These are phyloP conservation scores for Metschnikowia dekortorum DNA, from an alignment of 805 yeast species.

Conservation along the genomic window DNA sequence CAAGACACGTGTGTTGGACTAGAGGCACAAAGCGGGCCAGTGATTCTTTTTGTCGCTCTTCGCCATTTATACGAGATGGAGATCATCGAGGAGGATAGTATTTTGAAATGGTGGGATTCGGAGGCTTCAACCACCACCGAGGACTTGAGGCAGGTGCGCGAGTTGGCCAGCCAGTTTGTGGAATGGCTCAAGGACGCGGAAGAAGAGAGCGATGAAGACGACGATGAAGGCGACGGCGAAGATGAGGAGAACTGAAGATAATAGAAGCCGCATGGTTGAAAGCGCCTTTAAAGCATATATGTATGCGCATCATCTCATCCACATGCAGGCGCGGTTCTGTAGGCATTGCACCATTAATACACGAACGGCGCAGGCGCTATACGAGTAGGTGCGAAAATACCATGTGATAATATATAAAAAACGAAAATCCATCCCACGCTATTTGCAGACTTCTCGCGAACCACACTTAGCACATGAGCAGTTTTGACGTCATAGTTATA, in stretches of 20 bases:
- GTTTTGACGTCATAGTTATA: conserved; percentile 71
- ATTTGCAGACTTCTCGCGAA: not conserved
- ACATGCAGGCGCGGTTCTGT: conserved; percentile 1
- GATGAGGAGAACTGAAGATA: not conserved
- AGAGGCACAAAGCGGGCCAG: conserved; percentile 41
- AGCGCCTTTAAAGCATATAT: not conserved
- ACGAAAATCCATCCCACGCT: not conserved
- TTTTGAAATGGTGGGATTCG: conserved; percentile 77
- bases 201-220: conserved; percentile 43
- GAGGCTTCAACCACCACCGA: conserved; percentile 32
- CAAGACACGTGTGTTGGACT: conserved; percentile 40
- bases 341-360: conserved; percentile 3
- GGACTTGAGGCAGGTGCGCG: conserved; percentile 46
- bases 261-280: not conserved
- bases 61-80: conserved; percentile 75
- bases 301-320: not conserved
- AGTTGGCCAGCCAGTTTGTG: conserved; percentile 65
- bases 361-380: conserved; percentile 2
- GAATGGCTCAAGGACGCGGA: conserved; percentile 84
- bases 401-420: conserved; percentile 1
- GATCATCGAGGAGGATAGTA: conserved; percentile 74
- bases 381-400: conserved; percentile 1
- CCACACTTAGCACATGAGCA: not conserved
- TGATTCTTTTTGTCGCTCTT: conserved; percentile 49
- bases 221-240: conserved; percentile 18